These are phyloP conservation scores for Beverwykella pulmonaria DNA, from an alignment of 495 filamentous ascomycete species.

Conservation along the genomic window DNA sequence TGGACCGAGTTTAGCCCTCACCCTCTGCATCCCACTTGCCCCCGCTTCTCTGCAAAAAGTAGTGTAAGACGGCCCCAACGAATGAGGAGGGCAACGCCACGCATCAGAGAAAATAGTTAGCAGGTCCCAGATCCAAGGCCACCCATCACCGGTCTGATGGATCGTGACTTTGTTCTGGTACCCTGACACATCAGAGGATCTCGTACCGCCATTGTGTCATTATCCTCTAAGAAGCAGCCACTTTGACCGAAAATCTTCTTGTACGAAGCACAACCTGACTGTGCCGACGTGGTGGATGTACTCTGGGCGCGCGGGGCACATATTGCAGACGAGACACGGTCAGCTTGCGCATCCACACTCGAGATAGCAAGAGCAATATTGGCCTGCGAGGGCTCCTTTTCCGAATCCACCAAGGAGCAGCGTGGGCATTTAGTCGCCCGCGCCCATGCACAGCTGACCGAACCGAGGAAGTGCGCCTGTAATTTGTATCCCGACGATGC, in stretches of 20 bases:
- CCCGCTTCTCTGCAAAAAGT: conserved; percentile 28
- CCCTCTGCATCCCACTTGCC: conserved; percentile 9
- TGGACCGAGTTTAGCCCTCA: conserved; percentile 21
- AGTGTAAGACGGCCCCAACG: conserved; percentile 23
- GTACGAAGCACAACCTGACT: conserved; percentile 27
- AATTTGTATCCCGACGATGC: conserved; percentile 20
- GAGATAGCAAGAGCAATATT: conserved; percentile 10
- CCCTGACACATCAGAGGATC: conserved; percentile 13
- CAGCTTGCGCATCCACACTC: conserved; percentile 23
- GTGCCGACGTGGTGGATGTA: conserved; percentile 10
- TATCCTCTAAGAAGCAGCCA: conserved; percentile 30
- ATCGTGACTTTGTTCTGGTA: conserved; percentile 20
- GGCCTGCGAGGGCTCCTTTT: not conserved
- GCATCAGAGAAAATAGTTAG: conserved; percentile 21
- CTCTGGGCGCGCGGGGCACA: not conserved
- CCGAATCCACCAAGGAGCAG: conserved; percentile 16
- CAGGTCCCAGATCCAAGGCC: conserved; percentile 32
- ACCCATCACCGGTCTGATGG: conserved; percentile 29
- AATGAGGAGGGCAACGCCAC: conserved; percentile 16
- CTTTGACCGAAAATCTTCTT: conserved; percentile 4
- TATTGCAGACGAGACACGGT: conserved; percentile 26
- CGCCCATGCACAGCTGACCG: conserved; percentile 33
- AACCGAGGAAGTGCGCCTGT: conserved; percentile 26
- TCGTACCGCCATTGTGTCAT: conserved; percentile 32
- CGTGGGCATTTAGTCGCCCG: conserved; percentile 11